A percentile compares a stretch with the other conserved stretches of the same genome.
phyloP scores from a whole-genome alignment of 106 monocot species.

The Dioscorea alata region DNA sequence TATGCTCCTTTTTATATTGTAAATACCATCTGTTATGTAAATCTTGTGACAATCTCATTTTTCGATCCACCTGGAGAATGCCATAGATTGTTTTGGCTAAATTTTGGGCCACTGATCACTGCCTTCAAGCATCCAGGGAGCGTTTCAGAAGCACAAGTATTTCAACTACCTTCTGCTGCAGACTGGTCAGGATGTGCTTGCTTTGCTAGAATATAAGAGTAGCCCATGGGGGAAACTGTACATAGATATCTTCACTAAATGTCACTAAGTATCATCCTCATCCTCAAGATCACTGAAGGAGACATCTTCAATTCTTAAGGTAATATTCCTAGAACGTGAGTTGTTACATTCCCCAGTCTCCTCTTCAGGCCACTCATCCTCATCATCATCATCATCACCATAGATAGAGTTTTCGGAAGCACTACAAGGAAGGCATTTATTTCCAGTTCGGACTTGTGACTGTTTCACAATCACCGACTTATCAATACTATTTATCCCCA shows the following conservation, averaged over 20 bases:
- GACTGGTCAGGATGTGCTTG: background rate
- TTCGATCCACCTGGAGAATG: too few species aligned
- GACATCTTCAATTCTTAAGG: conserved; percentile 26
- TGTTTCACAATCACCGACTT: conserved; percentile 35
- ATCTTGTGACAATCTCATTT: too few species aligned
- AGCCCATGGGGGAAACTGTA: background rate
- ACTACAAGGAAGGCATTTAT: background rate
- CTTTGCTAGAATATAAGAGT: background rate
- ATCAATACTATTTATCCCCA: conserved; percentile 18
- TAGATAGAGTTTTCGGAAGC: background rate
- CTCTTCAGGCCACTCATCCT: conserved; percentile 50
- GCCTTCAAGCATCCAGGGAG: too few species aligned
- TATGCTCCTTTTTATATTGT: background rate
- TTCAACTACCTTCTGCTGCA: too few species aligned
- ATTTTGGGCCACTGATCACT: too few species aligned
- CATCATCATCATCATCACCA: conserved; percentile 20
- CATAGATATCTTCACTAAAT: too few species aligned
- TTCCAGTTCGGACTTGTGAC: background rate
- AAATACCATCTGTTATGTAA: background rate
- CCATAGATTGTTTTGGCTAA: too few species aligned
- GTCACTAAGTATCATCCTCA: conserved; percentile 8
- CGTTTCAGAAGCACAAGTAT: too few species aligned
- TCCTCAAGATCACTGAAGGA: conserved; percentile 65
- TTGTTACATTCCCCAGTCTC: conserved; percentile 15
- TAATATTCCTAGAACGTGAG: conserved; percentile 10